Conservation (phyloP, 1,284 basidiomycete genomes). For the Sutorius eximius region DNA sequence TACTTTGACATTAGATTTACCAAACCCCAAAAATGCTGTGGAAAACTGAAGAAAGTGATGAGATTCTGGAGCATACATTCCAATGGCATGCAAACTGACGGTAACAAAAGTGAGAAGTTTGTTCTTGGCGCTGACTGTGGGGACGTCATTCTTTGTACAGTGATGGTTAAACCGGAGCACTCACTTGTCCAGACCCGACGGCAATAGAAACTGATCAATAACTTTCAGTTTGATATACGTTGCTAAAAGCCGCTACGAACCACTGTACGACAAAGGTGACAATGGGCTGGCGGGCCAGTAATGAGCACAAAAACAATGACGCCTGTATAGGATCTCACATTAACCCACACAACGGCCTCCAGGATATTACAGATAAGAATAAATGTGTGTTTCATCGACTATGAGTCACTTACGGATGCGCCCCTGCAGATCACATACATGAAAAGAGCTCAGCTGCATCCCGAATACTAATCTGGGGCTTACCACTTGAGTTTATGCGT, state of each 20-base stretch:
- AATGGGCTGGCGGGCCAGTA: neutral
- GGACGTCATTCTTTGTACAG: too few relatives aligned
- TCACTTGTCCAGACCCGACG: slow-evolving; percentile 19
- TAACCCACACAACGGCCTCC: neutral
- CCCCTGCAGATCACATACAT: slow-evolving; percentile 6
- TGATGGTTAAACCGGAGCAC: neutral
- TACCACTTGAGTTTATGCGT: slow-evolving; percentile 1
- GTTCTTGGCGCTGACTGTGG: too few relatives aligned
- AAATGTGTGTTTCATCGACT: neutral
- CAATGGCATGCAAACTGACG: slow-evolving; percentile 4
- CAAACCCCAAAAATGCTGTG: too few relatives aligned
- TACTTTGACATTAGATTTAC: neutral
- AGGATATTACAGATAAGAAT: too few relatives aligned
- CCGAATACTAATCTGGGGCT: neutral
- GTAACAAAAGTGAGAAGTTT: neutral
- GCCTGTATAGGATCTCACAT: neutral
- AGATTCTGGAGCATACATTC: neutral
- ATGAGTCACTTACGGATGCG: neutral
- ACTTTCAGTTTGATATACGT: neutral
- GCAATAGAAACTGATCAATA: slow-evolving; percentile 4
- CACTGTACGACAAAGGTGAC: slow-evolving; percentile 7
- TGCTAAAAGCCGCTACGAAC: neutral
- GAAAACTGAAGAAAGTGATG: slow-evolving; percentile 1
- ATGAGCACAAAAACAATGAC: neutral
- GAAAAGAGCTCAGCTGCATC: neutral